Evolutionary conservation across 78 protist species (phyloP).

Genomic region (Creolimax fragrantissima): DNA sequence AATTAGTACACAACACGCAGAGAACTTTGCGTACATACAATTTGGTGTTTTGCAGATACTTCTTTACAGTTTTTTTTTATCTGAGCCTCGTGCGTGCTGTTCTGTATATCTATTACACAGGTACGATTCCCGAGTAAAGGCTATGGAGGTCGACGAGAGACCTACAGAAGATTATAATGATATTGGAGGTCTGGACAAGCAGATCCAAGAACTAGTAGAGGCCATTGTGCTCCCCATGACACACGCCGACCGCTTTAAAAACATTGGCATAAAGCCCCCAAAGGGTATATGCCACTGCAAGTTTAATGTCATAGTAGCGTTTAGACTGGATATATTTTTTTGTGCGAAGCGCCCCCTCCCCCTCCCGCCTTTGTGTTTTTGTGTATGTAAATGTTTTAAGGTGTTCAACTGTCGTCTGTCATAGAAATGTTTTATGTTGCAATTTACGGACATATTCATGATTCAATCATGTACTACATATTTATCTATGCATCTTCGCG

Average conservation of each 20-base stretch:
- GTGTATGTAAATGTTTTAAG: no score
- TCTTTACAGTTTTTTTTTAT: no score
- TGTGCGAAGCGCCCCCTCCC: constrained; percentile 22
- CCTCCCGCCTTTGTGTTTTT: no score
- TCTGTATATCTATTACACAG: no score
- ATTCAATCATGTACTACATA: neutral
- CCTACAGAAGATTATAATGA: constrained; percentile 95
- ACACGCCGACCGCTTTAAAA: constrained; percentile 80
- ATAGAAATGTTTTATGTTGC: no score
- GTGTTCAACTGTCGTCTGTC: no score
- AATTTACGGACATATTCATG: no score
- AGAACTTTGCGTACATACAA: no score
- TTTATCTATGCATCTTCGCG: neutral
- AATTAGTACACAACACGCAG: no score
- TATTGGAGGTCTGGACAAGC: constrained; percentile 98
- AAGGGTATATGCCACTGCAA: constrained; percentile 59
- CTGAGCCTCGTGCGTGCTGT: no score
- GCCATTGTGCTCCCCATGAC: constrained; percentile 97
- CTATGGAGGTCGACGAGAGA: constrained; percentile 98
- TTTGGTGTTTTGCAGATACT: no score
- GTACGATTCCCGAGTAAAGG: constrained; percentile 96
- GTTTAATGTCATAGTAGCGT: neutral
- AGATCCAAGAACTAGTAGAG: constrained; percentile 89
- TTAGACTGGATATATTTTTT: neutral
- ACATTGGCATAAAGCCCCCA: constrained; percentile 86